Conservation (phyloP, 768 basidiomycete genomes). For the Strobilomyces confusus region DNA sequence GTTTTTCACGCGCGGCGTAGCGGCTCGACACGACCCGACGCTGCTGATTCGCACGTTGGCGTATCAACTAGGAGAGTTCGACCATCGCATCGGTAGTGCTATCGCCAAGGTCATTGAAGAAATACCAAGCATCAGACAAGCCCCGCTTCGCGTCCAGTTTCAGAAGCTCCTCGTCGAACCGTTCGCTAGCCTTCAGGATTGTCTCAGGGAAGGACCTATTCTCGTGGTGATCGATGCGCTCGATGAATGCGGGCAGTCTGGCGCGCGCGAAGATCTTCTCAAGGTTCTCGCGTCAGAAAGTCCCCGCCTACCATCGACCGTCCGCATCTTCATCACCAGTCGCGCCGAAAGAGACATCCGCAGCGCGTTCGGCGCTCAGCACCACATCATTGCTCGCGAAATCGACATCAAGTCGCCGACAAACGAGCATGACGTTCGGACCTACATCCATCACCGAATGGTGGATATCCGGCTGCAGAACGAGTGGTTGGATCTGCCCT, state of each 20-base stretch:
- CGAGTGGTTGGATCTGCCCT: conserved; percentile 22
- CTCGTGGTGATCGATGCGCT: conserved; percentile 35
- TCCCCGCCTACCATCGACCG: conserved; percentile 14
- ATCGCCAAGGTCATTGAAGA: conserved; percentile 26
- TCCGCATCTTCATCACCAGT: conserved; percentile 33
- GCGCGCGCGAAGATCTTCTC: conserved; percentile 26
- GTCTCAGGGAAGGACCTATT: conserved; percentile 24
- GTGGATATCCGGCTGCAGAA: conserved; percentile 26
- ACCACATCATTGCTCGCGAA: conserved; percentile 16
- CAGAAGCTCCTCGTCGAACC: conserved; percentile 33
- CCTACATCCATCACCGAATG: conserved; percentile 26
- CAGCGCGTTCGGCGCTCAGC: conserved; percentile 6
- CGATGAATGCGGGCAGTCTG: conserved; percentile 30
- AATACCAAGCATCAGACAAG: conserved; percentile 28
- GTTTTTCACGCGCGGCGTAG: conserved; percentile 33
- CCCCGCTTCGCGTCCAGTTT: conserved; percentile 31
- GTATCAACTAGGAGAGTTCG: conserved; percentile 32
- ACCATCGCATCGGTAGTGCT: conserved; percentile 24
- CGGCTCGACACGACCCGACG: conserved; percentile 27
- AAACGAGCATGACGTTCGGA: conserved; percentile 25
- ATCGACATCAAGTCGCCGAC: conserved; percentile 26
- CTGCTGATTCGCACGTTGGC: conserved; percentile 34
- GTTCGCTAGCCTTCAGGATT: conserved; percentile 14
- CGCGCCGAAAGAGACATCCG: conserved; percentile 31
- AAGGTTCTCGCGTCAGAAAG: conserved; percentile 25